Conservation (phyloP, 306 rosid genomes). For the Corylus heterophylla region DNA sequence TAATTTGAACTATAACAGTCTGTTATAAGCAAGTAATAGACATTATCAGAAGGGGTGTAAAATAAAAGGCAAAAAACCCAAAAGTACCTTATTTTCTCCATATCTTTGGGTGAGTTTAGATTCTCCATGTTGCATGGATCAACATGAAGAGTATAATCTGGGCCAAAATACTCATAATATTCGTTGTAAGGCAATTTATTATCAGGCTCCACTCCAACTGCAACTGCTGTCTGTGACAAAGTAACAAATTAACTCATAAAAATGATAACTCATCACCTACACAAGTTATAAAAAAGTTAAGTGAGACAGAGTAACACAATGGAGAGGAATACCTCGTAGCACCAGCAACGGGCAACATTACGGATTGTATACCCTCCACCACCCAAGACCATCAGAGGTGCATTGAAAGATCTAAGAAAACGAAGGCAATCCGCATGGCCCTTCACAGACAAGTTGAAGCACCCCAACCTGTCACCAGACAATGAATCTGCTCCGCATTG, state of each 20-base stretch:
- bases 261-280: conserved; percentile 4
- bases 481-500: conserved; percentile 95
- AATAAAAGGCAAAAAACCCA: background rate
- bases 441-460: conserved; percentile 87
- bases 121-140: conserved; percentile 84
- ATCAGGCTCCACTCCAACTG: conserved; percentile 92
- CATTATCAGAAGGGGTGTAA: background rate
- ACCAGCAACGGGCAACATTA: conserved; percentile 97
- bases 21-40: background rate
- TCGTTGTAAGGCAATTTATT: conserved; percentile 85
- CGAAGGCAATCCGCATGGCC: conserved; percentile 96
- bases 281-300: conserved; percentile 8
- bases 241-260: conserved; percentile 25
- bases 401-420: conserved; percentile 75
- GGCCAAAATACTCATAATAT: conserved; percentile 91
- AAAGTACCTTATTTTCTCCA: conserved; percentile 79
- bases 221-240: conserved; percentile 80
- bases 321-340: conserved; percentile 67
- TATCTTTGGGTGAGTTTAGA: conserved; percentile 70
- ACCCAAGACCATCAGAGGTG: conserved; percentile 87
- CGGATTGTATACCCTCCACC: conserved; percentile 95
- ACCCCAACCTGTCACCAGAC: conserved; percentile 85
- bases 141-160: conserved; percentile 76
- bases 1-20: background rate
- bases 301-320: conserved; percentile 7